Evolutionary conservation across 345 rosid species (phyloP).

Genomic region (Dipteronia sinensis): DNA sequence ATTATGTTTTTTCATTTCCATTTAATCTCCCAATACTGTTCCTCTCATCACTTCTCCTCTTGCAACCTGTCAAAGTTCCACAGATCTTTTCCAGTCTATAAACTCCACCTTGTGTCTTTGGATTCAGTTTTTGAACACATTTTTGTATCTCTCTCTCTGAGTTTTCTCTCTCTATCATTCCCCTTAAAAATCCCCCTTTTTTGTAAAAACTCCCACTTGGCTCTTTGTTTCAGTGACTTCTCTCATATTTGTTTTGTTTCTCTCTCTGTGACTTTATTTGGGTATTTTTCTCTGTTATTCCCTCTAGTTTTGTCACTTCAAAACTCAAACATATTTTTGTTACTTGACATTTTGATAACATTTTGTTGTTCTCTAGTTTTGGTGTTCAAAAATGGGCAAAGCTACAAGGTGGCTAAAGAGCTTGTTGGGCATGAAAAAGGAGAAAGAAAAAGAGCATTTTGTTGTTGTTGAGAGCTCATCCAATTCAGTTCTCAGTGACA

Average conservation of each 20-base stretch:
- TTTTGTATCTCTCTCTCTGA: conserved; percentile 8
- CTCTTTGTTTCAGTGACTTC: not conserved
- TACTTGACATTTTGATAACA: not conserved
- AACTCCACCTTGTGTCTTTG: conserved; percentile 25
- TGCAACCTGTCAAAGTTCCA: conserved; percentile 64
- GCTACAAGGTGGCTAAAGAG: conserved; percentile 76
- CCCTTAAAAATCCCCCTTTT: not conserved
- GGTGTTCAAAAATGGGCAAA: conserved; percentile 56
- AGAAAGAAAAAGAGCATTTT: conserved; percentile 28
- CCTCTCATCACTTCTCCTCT: conserved; percentile 50
- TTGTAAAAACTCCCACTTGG: not conserved
- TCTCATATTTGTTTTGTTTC: not conserved
- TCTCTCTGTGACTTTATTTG: conserved; percentile 12
- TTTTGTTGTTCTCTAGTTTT: conserved; percentile 14
- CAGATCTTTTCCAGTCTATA: conserved; percentile 20
- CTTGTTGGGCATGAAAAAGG: conserved; percentile 61
- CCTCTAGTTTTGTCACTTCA: conserved; percentile 23
- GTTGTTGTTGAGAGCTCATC: conserved; percentile 12
- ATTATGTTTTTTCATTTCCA: conserved; percentile 12
- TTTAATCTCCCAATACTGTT: conserved; percentile 14
- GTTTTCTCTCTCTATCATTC: conserved; percentile 13
- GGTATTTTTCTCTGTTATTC: conserved; percentile 20
- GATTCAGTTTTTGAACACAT: conserved; percentile 26
- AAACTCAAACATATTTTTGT: conserved; percentile 10
- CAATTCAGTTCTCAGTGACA: conserved; percentile 32